phyloP scores from a whole-genome alignment of 2,329 filamentous ascomycete genomes.

The Neoscytalidium dimidiatum region DNA sequence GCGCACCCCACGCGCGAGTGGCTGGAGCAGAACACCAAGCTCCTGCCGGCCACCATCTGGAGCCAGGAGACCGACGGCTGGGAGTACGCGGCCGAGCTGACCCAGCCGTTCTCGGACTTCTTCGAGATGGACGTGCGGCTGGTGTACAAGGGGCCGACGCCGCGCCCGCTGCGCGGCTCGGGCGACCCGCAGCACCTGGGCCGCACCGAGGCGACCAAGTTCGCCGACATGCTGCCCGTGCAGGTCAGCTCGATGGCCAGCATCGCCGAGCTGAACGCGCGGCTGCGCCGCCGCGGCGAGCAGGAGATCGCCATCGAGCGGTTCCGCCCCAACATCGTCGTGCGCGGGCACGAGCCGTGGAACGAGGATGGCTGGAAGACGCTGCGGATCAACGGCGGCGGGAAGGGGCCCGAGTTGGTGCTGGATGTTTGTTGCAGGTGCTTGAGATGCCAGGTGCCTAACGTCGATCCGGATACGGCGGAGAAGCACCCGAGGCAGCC shows the following conservation, averaged over 20 bases:
- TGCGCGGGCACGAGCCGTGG: conserved; percentile 59
- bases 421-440: conserved; percentile 63
- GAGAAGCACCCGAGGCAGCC: conserved; percentile 61
- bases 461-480: conserved; percentile 65
- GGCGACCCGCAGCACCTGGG: conserved; percentile 57
- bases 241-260: conserved; percentile 59
- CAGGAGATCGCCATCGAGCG: conserved; percentile 60
- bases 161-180: conserved; percentile 57
- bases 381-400: conserved; percentile 47
- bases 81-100: conserved; percentile 55
- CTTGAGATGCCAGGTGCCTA: conserved; percentile 63
- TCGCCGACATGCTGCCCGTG: conserved; percentile 62
- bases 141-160: conserved; percentile 63
- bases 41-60: conserved; percentile 59
- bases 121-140: conserved; percentile 58
- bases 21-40: conserved; percentile 55
- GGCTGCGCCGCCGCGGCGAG: conserved; percentile 46
- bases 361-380: conserved; percentile 66
- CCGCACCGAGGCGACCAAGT: conserved; percentile 55
- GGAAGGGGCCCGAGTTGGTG: conserved; percentile 35
- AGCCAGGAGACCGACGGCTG: conserved; percentile 59
- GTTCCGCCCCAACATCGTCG: conserved; percentile 65
- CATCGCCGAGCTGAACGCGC: conserved; percentile 59
- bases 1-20: conserved; percentile 56
- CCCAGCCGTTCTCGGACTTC: conserved; percentile 56